Base-by-base conservation (phyloP, 2,329 filamentous ascomycete genomes). In the Dissoconium aciculare region DNA sequence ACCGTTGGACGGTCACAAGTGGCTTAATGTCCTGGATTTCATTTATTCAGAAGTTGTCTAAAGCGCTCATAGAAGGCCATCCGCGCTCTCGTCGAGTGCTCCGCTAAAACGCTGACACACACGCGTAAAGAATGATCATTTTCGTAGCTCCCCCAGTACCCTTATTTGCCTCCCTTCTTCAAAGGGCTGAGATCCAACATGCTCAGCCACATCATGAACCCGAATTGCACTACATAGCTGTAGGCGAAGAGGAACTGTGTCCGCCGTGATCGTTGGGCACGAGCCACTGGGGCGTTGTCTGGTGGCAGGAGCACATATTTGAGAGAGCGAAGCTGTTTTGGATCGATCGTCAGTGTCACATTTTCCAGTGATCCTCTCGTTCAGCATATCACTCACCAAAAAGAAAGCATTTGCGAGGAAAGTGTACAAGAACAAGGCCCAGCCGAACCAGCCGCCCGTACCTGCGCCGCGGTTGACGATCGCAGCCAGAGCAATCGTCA, bases 261-360 rank as follows among this genome's bases (percentile, higher is more conserved):
- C 40, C 85, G 68, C 53, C 83, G 74, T 57, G 79, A 89, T 51
- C 79, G 75, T 60, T 93, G 89, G 23, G 80, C 76, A 39, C 85
- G 72, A 15, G 82, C 82, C 37, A 91, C 79, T 5, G 71, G 69
- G 17, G 71, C 67, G 32, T 67, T 69, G 36, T 71, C 82, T 52
- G 94, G 84, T 0, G 89, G 89, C 4, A 98, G 70, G 10, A 98
- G 69, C 15, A 98, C 89, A 49, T 98, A 98, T 62, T 92, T 85
- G 39, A 98, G 60, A 11, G 87, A 95, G 36, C 89, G 79, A 53
- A 98, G 78, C 83, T 92, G 38, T 23, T 37, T 5, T n/a, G n/a
- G n/a, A n/a, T n/a, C n/a, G n/a, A n/a, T n/a, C n/a, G n/a, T n/a
- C n/a, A n/a, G n/a, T n/a, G n/a, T n/a, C n/a, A 4, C 33, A 3